These are phyloP conservation scores for Exophiala phaeomuriformis DNA, from an alignment of 2,329 filamentous ascomycete species.

Conservation along the genomic window DNA sequence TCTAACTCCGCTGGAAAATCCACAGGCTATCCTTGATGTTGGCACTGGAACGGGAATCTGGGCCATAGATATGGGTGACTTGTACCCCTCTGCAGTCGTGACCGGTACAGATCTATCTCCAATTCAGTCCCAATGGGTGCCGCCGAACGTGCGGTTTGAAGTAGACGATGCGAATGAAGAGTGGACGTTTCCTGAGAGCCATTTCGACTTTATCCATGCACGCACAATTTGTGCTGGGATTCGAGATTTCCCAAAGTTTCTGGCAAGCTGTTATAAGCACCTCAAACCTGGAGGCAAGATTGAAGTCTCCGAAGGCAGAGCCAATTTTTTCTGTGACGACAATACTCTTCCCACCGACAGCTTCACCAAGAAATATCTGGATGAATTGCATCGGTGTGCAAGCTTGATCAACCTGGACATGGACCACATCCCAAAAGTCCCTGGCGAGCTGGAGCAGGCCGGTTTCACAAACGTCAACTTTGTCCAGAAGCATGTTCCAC, in stretches of 20 bases:
- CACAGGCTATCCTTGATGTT: conserved; percentile 28
- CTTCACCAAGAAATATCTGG: not conserved
- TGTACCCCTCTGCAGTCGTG: conserved; percentile 27
- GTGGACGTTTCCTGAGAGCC: conserved; percentile 48
- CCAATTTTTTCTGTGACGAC: conserved; percentile 29
- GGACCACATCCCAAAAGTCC: conserved; percentile 1
- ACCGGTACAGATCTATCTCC: conserved; percentile 27
- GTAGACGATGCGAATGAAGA: conserved; percentile 53
- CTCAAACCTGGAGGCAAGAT: conserved; percentile 38
- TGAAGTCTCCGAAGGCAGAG: conserved; percentile 29
- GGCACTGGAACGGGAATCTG: conserved; percentile 19
- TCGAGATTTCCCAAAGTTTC: conserved; percentile 44
- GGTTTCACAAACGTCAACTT: not conserved
- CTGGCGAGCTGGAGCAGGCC: not conserved
- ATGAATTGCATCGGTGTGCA: not conserved
- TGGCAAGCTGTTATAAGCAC: conserved; percentile 24
- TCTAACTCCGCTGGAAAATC: not conserved
- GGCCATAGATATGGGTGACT: conserved; percentile 30
- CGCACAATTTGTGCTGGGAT: conserved; percentile 52
- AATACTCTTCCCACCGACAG: conserved; percentile 32
- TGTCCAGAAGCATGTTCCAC: not conserved
- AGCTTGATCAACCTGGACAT: not conserved
- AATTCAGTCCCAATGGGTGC: conserved; percentile 37
- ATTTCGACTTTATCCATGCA: conserved; percentile 56
- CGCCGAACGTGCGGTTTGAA: conserved; percentile 50